A percentile compares a stretch with the other conserved stretches of the same genome.
phyloP scores from a whole-genome alignment of 495 filamentous ascomycete genomes.

The Daldinia grandis region DNA sequence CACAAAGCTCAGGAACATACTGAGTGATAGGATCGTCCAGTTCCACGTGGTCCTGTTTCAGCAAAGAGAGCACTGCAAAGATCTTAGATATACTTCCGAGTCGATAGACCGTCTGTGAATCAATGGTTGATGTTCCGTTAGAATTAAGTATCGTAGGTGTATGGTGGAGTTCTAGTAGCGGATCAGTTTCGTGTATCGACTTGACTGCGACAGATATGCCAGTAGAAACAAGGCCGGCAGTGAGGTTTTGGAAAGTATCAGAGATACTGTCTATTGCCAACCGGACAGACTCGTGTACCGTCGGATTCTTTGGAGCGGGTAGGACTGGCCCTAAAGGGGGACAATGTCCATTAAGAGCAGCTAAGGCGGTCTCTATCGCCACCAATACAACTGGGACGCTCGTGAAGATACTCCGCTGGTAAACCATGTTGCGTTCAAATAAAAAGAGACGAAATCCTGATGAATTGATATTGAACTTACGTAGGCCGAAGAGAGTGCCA shows the following conservation, averaged over 20 bases:
- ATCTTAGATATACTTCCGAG: constrained; percentile 64
- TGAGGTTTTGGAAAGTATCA: constrained; percentile 28
- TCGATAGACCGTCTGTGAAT: constrained; percentile 59
- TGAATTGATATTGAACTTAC: background rate
- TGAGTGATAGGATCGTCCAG: constrained; percentile 58
- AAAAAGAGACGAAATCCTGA: background rate
- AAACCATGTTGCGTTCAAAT: constrained; percentile 16
- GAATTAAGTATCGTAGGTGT: constrained; percentile 44
- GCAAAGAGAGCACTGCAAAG: constrained; percentile 54
- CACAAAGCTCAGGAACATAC: constrained; percentile 53
- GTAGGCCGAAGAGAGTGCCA: background rate
- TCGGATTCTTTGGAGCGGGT: constrained; percentile 41
- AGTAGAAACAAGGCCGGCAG: constrained; percentile 35
- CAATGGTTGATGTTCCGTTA: constrained; percentile 45
- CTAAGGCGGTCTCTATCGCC: constrained; percentile 25
- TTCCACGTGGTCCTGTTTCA: constrained; percentile 50
- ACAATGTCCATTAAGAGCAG: constrained; percentile 46
- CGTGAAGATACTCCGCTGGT: background rate
- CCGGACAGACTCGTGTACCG: constrained; percentile 31
- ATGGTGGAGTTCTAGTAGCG: constrained; percentile 46
- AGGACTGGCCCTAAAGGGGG: constrained; percentile 49
- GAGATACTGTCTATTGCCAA: constrained; percentile 21
- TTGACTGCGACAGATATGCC: constrained; percentile 49
- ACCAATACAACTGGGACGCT: background rate
- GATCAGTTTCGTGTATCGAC: constrained; percentile 48